These are phyloP conservation scores for Thermomyces lanuginosus DNA, from an alignment of 2,329 filamentous ascomycete species.

Conservation along the genomic window DNA sequence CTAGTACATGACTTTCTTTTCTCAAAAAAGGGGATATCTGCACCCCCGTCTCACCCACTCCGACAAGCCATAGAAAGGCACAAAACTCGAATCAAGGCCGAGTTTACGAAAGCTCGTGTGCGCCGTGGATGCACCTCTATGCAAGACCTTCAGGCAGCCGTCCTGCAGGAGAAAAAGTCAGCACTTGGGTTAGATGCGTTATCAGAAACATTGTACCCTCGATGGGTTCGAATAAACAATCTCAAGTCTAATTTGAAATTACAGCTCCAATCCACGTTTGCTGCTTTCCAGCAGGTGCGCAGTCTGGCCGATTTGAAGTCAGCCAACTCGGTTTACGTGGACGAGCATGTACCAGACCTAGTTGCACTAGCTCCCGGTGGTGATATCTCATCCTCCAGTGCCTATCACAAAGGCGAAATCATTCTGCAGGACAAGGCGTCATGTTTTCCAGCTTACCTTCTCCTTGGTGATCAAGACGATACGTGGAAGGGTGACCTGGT, in stretches of 20 bases:
- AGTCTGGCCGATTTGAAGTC: conserved; percentile 42
- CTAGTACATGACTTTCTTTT: conserved; percentile 76
- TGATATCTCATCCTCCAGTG: conserved; percentile 55
- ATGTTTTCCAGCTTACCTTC: conserved; percentile 82
- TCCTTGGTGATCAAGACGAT: conserved; percentile 45
- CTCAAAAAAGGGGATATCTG: conserved; percentile 63
- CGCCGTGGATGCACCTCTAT: conserved; percentile 53
- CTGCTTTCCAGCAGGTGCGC: conserved; percentile 40
- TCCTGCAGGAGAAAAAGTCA: conserved; percentile 23
- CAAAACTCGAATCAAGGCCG: conserved; percentile 62
- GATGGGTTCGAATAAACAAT: conserved; percentile 82
- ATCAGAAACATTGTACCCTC: conserved; percentile 42
- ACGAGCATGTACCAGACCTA: conserved; percentile 67
- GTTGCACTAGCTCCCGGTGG: conserved; percentile 57
- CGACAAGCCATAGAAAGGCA: conserved; percentile 61
- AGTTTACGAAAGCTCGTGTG: conserved; percentile 66
- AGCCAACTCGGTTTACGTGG: conserved; percentile 44
- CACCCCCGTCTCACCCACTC: conserved; percentile 64
- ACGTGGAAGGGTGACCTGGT: conserved; percentile 49
- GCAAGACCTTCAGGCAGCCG: conserved; percentile 38
- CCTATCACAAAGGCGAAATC: conserved; percentile 60
- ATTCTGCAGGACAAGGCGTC: conserved; percentile 95
- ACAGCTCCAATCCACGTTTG: conserved; percentile 62
- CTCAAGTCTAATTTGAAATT: conserved; percentile 53
- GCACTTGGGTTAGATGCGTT: conserved; percentile 28